Evolutionary conservation across 2,329 filamentous ascomycete species (phyloP).

Genomic region (Cladosporium sp.): DNA sequence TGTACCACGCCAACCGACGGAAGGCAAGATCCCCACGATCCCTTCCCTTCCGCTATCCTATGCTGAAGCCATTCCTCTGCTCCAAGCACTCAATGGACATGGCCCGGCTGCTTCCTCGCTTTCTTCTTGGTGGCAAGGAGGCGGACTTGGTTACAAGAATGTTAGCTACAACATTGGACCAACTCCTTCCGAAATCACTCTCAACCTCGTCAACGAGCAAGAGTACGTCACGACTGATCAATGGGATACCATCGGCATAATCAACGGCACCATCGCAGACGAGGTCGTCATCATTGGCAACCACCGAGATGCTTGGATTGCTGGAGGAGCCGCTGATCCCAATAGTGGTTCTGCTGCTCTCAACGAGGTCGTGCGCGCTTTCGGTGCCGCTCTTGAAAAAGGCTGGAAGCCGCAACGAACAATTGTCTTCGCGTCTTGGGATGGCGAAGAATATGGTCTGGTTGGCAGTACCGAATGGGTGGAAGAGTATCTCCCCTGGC

Average conservation of each 20-base stretch:
- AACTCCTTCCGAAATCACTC: conserved; percentile 62
- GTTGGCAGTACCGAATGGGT: conserved; percentile 91
- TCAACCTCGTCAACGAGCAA: conserved; percentile 48
- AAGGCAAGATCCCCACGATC: conserved; percentile 72
- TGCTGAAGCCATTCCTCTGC: conserved; percentile 74
- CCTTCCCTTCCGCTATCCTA: conserved; percentile 92
- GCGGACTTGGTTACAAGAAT: conserved; percentile 73
- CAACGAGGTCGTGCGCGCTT: conserved; percentile 72
- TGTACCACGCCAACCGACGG: conserved; percentile 68
- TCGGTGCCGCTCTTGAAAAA: conserved; percentile 64
- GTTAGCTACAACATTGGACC: conserved; percentile 84
- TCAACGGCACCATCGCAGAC: conserved; percentile 80
- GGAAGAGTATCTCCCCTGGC: conserved; percentile 81
- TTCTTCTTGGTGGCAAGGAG: conserved; percentile 65
- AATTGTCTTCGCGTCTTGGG: conserved; percentile 76
- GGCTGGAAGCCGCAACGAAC: conserved; percentile 86
- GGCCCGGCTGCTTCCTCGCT: conserved; percentile 75
- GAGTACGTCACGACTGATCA: conserved; percentile 48
- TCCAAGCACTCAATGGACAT: conserved; percentile 86
- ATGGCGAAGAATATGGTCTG: conserved; percentile 74
- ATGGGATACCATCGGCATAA: conserved; percentile 79
- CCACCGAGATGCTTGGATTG: conserved; percentile 85
- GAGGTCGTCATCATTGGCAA: conserved; percentile 91
- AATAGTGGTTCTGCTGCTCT: conserved; percentile 77
- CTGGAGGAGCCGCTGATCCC: conserved; percentile 77